Evolutionary conservation across 2,329 filamentous ascomycete genomes (phyloP).

Genomic region (Podosphaera aphanis): DNA sequence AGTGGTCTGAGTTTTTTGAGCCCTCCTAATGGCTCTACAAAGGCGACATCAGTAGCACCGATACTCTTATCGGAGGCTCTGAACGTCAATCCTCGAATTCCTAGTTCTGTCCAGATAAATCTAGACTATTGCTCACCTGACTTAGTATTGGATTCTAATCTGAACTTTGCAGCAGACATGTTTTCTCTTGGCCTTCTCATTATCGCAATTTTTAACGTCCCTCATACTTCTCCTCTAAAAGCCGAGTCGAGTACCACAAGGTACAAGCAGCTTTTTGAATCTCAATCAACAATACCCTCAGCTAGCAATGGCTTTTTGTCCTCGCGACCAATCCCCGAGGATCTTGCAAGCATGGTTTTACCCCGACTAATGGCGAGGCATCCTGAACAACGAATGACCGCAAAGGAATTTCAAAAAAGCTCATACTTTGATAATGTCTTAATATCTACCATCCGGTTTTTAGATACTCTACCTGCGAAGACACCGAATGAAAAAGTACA

Average conservation of each 20-base stretch:
- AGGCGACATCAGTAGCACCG: conserved; percentile 51
- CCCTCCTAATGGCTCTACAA: conserved; percentile 51
- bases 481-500: conserved; percentile 74
- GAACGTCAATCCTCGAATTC: conserved; percentile 65
- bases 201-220: conserved; percentile 81
- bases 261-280: conserved; percentile 66
- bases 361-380: conserved; percentile 69
- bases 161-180: conserved; percentile 69
- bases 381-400: conserved; percentile 68
- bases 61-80: conserved; percentile 66
- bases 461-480: conserved; percentile 79
- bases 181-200: conserved; percentile 82
- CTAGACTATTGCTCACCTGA: conserved; percentile 89
- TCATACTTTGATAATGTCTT: conserved; percentile 94
- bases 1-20: conserved; percentile 81
- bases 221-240: conserved; percentile 69
- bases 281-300: conserved; percentile 56
- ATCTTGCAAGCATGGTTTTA: conserved; percentile 52
- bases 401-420: conserved; percentile 80
- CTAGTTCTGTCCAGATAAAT: conserved; percentile 62
- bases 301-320: conserved; percentile 66
- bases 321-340: conserved; percentile 54
- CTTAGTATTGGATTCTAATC: conserved; percentile 75
- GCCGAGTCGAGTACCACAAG: conserved; percentile 56
- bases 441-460: conserved; percentile 84